Percentiles rank a stretch among this genome's conserved stretches.
Evolutionary conservation across 208 protist species (phyloP).

Genomic region (Ichthyophonus hoferi): DNA sequence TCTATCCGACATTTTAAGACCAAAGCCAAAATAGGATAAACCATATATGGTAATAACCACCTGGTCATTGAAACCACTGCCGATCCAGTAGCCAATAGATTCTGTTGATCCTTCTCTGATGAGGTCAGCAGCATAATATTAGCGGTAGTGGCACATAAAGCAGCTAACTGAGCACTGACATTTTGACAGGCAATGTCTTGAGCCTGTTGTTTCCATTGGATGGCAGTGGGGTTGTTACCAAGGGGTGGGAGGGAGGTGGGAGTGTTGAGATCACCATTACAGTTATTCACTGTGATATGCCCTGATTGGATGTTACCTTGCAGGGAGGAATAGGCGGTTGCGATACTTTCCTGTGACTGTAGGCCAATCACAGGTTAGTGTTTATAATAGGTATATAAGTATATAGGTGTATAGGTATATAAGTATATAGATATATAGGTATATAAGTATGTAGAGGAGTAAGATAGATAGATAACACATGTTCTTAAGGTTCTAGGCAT

Average conservation of each 20-base stretch:
- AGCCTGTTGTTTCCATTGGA: constrained; percentile 38
- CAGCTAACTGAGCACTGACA: constrained; percentile 18
- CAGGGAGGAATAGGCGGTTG: neutral
- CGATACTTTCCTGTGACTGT: neutral
- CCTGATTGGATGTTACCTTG: constrained; percentile 29
- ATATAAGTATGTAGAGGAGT: too few species aligned
- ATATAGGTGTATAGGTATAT: too few species aligned
- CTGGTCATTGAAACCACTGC: constrained; percentile 8
- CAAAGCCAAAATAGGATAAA: too few species aligned
- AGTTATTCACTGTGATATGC: constrained; percentile 34
- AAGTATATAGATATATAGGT: too few species aligned
- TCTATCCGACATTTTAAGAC: too few species aligned
- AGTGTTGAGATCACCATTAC: neutral
- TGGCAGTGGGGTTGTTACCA: constrained; percentile 31
- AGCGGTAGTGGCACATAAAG: constrained; percentile 34
- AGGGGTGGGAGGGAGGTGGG: constrained; percentile 36
- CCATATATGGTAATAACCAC: too few species aligned
- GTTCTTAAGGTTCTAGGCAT: too few species aligned
- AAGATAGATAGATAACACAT: too few species aligned
- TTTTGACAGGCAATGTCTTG: constrained; percentile 14
- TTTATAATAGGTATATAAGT: too few species aligned
- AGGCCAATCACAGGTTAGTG: neutral
- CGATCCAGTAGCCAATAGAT: constrained; percentile 17
- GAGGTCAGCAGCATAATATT: constrained; percentile 36
- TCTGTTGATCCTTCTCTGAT: neutral